Base-by-base conservation (phyloP, 345 rosid species). In the Leavenworthia alabamica region DNA sequence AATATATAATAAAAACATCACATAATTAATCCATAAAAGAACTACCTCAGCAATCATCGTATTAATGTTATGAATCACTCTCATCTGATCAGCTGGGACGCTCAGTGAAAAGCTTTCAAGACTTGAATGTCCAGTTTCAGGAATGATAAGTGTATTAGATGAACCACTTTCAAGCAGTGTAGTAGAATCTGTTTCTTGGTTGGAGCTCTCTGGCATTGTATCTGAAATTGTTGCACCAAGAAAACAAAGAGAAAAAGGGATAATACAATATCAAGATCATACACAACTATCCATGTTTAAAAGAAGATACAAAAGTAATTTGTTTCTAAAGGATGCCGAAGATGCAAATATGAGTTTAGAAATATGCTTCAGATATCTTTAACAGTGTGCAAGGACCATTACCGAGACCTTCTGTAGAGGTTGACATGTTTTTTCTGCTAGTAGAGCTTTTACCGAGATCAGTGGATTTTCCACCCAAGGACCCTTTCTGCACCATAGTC, bases 361-460 rank as follows among this genome's bases (percentile, higher is more conserved):
- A 60, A 35, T 44, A 69, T 32, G 64, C 46, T 40, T 56, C 43
- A 39, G 40, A 46, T 55, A 55, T 48, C 57, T 62, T 33, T 31
- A 60, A 13, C n/a, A 28, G 22, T 29, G 20, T 3, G 17, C 51
- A 48, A 60, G 39, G 56, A 27, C 15, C 17, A 71, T 72, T 80
- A 93, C 97, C 92, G 53, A 93, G 78, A 79, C 84, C 90, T 72
- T 87, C 96, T 8, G 95, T 93, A 49, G 96, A 87, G 52, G 96
- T 93, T 24, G 96, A 82, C 29, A 60, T 71, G 44, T 86, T 84
- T 64, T 83, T 90, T 65, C 73, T 80, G 60, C 62, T 65, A 42
- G 62, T 47, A 37, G 78, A 43, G 64, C 60, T 77, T 78, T 66
- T 77, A 42, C 51, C 47, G 27, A 62, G 48, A 64, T 80, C 86